phyloP scores from a whole-genome alignment of 345 rosid species.

The Angophora floribunda region DNA sequence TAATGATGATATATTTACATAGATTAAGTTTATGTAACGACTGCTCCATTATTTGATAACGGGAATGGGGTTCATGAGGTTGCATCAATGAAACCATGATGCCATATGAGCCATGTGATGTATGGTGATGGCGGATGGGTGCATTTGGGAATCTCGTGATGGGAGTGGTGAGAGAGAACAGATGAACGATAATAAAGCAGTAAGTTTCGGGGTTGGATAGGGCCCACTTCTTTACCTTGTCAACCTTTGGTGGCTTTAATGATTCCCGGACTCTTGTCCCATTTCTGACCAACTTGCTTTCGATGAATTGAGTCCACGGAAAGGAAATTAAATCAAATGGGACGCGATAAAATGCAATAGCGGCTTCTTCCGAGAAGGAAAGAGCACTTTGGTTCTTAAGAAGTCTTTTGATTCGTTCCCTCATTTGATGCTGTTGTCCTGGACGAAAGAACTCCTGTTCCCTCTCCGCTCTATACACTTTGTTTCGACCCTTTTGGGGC shows the following conservation, averaged over 20 bases:
- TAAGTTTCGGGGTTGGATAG: not conserved
- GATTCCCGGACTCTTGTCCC: not conserved
- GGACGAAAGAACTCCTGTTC: not conserved
- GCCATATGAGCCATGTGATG: not conserved
- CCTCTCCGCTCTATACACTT: not conserved
- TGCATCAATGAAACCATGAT: no score
- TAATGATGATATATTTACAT: no score
- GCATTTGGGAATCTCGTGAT: not conserved
- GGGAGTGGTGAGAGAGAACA: not conserved
- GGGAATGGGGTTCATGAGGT: not conserved
- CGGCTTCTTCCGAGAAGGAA: not conserved
- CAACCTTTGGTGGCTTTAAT: not conserved
- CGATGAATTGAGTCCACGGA: not conserved
- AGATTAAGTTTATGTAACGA: no score
- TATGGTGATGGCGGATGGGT: not conserved
- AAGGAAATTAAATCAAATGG: not conserved
- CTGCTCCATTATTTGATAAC: not conserved
- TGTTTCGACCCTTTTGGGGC: fast-evolving
- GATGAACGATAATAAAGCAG: not conserved
- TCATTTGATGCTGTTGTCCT: not conserved
- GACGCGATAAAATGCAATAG: not conserved
- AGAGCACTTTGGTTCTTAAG: not conserved
- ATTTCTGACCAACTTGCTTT: not conserved
- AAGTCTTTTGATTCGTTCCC: not conserved
- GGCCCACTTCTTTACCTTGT: not conserved